These are phyloP conservation scores for Talaromyces sp. DNA, from an alignment of 2,329 filamentous ascomycete genomes.

Conservation along the genomic window DNA sequence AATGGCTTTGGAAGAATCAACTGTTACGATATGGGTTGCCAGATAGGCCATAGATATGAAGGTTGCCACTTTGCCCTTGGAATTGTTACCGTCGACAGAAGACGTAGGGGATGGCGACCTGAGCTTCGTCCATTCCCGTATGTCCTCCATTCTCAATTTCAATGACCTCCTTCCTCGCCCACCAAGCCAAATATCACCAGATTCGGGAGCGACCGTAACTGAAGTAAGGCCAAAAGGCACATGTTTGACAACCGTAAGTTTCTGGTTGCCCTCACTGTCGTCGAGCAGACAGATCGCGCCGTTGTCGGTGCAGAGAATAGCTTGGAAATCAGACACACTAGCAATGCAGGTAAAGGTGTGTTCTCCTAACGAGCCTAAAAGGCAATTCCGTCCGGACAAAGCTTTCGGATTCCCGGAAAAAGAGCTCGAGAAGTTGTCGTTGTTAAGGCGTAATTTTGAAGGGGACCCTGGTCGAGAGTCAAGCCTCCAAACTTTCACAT, in stretches of 20 bases:
- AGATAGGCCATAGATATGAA: conserved; percentile 67
- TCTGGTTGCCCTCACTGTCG: conserved; percentile 66
- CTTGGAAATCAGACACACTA: conserved; percentile 64
- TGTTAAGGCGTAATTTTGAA: conserved; percentile 54
- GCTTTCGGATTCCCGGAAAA: conserved; percentile 55
- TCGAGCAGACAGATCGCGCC: conserved; percentile 88
- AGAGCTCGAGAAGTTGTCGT: conserved; percentile 30
- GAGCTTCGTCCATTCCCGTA: conserved; percentile 30
- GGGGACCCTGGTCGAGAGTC: conserved; percentile 59
- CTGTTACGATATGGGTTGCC: conserved; percentile 62
- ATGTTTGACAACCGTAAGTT: conserved; percentile 60
- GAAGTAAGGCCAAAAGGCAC: conserved; percentile 65
- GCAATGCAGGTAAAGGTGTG: conserved; percentile 76
- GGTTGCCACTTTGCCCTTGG: conserved; percentile 29
- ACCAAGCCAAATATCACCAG: conserved; percentile 60
- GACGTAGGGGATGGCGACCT: conserved; percentile 23
- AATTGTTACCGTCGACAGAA: conserved; percentile 18
- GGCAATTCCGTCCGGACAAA: conserved; percentile 76
- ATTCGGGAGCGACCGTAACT: conserved; percentile 55
- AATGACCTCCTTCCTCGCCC: conserved; percentile 58
- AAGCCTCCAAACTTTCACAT: conserved; percentile 89
- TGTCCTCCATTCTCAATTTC: conserved; percentile 40
- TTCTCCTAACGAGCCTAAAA: conserved; percentile 76
- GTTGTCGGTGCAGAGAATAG: conserved; percentile 78
- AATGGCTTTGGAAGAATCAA: conserved; percentile 71